A percentile compares a stretch with the other conserved stretches of the same genome.
Evolutionary conservation across 2,329 filamentous ascomycete genomes (phyloP).

Genomic region (Hysterium pulicare): DNA sequence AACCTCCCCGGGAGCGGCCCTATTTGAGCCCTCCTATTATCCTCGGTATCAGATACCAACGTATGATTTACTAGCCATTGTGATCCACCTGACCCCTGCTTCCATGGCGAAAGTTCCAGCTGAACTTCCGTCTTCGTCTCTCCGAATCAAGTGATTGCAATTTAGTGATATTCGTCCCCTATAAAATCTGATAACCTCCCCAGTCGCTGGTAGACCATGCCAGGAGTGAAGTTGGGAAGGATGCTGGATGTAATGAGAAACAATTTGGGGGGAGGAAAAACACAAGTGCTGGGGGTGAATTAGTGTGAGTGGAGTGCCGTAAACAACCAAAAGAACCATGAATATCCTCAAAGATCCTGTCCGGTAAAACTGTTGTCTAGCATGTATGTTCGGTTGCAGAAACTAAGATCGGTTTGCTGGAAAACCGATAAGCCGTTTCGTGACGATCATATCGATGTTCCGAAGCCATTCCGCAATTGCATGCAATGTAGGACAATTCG

Average conservation of each 20-base stretch:
- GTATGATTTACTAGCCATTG: slow-evolving; percentile 17
- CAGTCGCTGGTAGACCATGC: slow-evolving; percentile 41
- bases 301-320: slow-evolving; percentile 27
- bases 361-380: slow-evolving; percentile 25
- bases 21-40: slow-evolving; percentile 10
- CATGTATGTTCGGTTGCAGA: too few relatives aligned
- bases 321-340: slow-evolving; percentile 28
- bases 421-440: not conserved
- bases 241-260: slow-evolving; percentile 16
- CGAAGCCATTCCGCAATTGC: slow-evolving; percentile 21
- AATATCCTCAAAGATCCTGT: slow-evolving; percentile 21
- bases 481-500: slow-evolving; percentile 28
- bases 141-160: slow-evolving; percentile 17
- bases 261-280: slow-evolving; percentile 22
- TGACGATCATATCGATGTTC: slow-evolving; percentile 13
- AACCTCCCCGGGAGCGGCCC: slow-evolving; percentile 28
- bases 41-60: slow-evolving; percentile 8
- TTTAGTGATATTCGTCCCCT: slow-evolving; percentile 38
- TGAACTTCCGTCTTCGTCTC: not conserved
- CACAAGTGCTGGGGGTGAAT: slow-evolving; percentile 26
- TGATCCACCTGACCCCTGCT: slow-evolving; percentile 17
- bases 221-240: slow-evolving; percentile 31
- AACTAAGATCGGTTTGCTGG: too few relatives aligned
- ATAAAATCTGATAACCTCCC: slow-evolving; percentile 35
- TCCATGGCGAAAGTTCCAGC: not conserved